Evolutionary conservation across 257 asterid species (phyloP).

Genomic region (Solanum chilense): DNA sequence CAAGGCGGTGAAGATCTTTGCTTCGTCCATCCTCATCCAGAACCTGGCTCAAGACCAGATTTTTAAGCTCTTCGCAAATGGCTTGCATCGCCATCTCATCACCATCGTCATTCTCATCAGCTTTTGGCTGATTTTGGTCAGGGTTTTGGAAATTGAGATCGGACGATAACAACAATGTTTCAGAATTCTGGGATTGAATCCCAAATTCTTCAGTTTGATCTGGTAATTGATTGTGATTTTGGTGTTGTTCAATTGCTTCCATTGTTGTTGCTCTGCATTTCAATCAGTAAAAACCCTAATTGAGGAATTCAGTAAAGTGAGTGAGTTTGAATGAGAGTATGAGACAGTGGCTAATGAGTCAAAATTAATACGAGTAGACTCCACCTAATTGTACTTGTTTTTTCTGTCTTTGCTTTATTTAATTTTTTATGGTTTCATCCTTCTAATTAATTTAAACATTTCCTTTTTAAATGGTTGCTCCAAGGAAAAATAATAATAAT

Average conservation of each 20-base stretch:
- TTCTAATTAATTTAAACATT: too few species aligned
- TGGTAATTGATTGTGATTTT: background rate
- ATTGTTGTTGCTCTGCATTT: background rate
- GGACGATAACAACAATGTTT: background rate
- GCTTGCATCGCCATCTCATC: background rate
- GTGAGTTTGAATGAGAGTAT: background rate
- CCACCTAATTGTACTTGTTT: background rate
- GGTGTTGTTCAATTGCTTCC: background rate
- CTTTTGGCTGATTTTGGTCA: background rate
- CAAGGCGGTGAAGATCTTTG: background rate
- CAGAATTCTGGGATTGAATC: background rate
- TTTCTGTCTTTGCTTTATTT: background rate
- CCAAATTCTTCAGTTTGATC: background rate
- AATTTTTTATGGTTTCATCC: background rate
- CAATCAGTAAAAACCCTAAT: constrained; percentile 3
- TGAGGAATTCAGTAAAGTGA: background rate
- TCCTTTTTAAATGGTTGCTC: too few species aligned
- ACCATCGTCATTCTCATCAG: background rate
- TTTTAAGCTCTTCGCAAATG: constrained; percentile 3
- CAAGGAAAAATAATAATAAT: too few species aligned
- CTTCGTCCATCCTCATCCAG: background rate
- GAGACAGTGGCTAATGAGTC: background rate
- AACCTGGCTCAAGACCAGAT: background rate
- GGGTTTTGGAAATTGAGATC: constrained; percentile 3
- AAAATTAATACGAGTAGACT: background rate